A percentile compares a stretch with the other conserved stretches of the same genome.
These are phyloP conservation scores for Dictyostelium intermedium DNA, from an alignment of 78 protist species.

Conservation along the genomic window DNA sequence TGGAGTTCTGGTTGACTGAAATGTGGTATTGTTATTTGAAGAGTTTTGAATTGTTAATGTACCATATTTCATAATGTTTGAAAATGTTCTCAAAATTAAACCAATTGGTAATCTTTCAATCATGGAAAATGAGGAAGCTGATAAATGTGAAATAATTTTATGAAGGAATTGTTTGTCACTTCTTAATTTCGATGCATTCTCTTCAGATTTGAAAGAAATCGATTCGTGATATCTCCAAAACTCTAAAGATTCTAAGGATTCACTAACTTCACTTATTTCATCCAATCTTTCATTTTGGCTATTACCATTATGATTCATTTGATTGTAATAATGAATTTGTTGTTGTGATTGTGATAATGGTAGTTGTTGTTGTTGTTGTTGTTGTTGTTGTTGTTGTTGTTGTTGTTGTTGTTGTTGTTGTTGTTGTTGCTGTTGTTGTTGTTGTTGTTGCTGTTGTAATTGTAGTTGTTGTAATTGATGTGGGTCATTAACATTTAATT, in stretches of 20 bases:
- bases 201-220: not conserved
- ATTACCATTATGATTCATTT: not conserved
- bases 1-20: slow-evolving; percentile 14
- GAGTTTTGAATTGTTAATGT: not conserved
- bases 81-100: slow-evolving; percentile 21
- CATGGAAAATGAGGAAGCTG: not conserved
- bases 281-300: not conserved
- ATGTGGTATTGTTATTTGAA: not conserved
- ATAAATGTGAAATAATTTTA: not conserved
- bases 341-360: not conserved
- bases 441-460: not conserved
- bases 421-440: not conserved
- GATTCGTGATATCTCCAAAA: slow-evolving; percentile 20
- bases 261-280: not conserved
- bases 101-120: slow-evolving; percentile 6
- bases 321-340: not conserved
- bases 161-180: slow-evolving; percentile 5
- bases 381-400: not conserved
- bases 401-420: not conserved
- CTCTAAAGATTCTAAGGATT: slow-evolving; percentile 2
- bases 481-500: not conserved
- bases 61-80: slow-evolving; percentile 11
- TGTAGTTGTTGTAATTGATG: not conserved
- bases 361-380: not conserved
- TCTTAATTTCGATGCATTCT: not conserved